A percentile compares a stretch with the other conserved stretches of the same genome.
These are phyloP conservation scores for Sporodiniella umbellata DNA, from an alignment of 371 early-diverging fungal genomes.

Conservation along the genomic window DNA sequence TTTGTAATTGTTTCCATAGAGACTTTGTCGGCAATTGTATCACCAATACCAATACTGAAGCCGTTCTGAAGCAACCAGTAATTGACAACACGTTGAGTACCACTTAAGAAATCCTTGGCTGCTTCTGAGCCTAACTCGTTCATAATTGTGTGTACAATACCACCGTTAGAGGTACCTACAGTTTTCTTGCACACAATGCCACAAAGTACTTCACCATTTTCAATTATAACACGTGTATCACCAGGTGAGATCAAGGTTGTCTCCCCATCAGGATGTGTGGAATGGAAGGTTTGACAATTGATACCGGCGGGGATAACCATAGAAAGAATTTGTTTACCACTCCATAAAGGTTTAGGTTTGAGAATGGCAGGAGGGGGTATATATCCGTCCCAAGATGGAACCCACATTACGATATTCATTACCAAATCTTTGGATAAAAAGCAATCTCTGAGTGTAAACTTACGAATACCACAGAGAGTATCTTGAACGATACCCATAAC, in stretches of 20 bases:
- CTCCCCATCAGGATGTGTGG: conserved; percentile 84
- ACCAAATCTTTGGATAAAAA: conserved; percentile 91
- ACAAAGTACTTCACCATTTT: conserved; percentile 90
- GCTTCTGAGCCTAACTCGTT: conserved; percentile 94
- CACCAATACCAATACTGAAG: conserved; percentile 99
- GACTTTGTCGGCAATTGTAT: conserved; percentile 91
- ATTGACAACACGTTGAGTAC: conserved; percentile 95
- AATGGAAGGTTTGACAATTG: conserved; percentile 79
- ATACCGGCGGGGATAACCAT: conserved; percentile 93
- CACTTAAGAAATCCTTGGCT: conserved; percentile 94
- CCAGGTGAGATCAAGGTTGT: conserved; percentile 78
- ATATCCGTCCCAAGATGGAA: conserved; percentile 94
- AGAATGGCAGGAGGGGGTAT: conserved; percentile 93
- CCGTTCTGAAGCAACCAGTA: conserved; percentile 94
- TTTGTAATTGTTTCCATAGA: conserved; percentile 88
- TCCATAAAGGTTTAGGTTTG: conserved; percentile 97
- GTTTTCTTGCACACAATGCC: conserved; percentile 99
- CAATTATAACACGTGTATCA: conserved; percentile 92
- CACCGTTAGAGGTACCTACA: conserved; percentile 92
- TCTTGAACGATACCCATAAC: conserved; percentile 99
- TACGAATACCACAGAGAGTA: conserved; percentile 95
- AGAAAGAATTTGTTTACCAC: conserved; percentile 97
- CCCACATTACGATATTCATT: conserved; percentile 95
- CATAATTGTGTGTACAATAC: conserved; percentile 95
- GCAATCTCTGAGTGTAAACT: conserved; percentile 94